Evolutionary conservation across 192 early-diverging fungal genomes (phyloP), one percentile per base, ranked within the genome.

Genomic region (Backusella tarrabulga): DNA sequence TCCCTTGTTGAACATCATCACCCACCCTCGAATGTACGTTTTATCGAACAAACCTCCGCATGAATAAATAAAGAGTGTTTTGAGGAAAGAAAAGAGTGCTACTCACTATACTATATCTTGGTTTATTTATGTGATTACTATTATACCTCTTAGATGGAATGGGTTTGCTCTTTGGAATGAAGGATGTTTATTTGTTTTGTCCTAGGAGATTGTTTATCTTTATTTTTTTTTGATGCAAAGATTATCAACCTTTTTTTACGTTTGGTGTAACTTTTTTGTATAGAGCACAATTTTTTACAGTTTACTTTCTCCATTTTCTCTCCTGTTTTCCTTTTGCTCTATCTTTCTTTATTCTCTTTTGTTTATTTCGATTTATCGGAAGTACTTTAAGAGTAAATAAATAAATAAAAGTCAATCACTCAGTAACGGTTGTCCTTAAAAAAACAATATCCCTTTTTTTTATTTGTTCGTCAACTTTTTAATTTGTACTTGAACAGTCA

Each of bases 271-370:
- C 46, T 50, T 44, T 44, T 44, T 44, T 44, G 42, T 44, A 44
- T 44, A 44, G 42, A 44, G 42, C 15, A 44, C 23, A n/a, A 63
- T 29, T n/a, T 40, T 40, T 29, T n/a, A 66, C 26, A 29, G 26
- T 29, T 29, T 14, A 66, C 26, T 32, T 29, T 66, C 67, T 68
- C 67, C 67, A 35, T 35, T 12, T 34, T 68, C 35, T 66, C 67
- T 68, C 67, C 67, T 68, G 34, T 12, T 34, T 68, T 68, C 34
- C 34, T 35, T 68, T 34, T 68, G 19, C 46, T 21, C 46, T 19
- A 50, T 50, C 46, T 50, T 50, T 50, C 46, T 50, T 68, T 68
- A 34, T 68, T 68, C 34, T 36, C 19, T 68, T 68, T 68, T 68
- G 29, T 68, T 68, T 50, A 50, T 50, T 50, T n/a, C 17, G 19